phyloP scores from a whole-genome alignment of 176 grass and related monocot species.

The sorghum (Sorghum bicolor) region DNA sequence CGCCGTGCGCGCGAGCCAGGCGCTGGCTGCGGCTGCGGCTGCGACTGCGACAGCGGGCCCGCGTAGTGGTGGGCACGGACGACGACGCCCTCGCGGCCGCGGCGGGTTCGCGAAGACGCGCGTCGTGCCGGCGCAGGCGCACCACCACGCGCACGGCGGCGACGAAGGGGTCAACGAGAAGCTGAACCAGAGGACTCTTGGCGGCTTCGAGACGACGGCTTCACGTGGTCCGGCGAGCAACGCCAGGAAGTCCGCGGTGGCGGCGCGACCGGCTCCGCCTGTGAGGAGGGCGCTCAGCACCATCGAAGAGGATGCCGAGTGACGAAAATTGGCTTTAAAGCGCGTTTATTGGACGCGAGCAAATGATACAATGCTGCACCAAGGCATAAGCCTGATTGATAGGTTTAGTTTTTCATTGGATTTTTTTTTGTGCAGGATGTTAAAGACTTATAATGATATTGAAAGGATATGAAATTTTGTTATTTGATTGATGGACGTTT shows the following conservation, averaged over 20 bases:
- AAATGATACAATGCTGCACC: background rate
- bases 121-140: conserved; percentile 23
- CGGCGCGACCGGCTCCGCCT: background rate
- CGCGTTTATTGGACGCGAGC: background rate
- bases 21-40: conserved; percentile 18
- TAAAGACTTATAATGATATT: background rate
- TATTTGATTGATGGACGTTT: background rate
- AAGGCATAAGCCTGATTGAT: background rate
- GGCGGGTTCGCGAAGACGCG: conserved; percentile 24
- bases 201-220: background rate
- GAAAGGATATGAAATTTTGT: background rate
- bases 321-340: background rate
- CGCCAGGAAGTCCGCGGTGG: background rate
- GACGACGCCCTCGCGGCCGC: background rate
- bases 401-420: background rate
- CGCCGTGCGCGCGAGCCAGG: conserved; percentile 54
- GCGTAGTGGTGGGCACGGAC: background rate
- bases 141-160: background rate
- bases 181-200: conserved; percentile 54
- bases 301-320: conserved; percentile 45
- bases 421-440: background rate
- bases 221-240: background rate
- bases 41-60: background rate
- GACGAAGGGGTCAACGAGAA: conserved; percentile 35
- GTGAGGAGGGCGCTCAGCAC: conserved; percentile 36